phyloP scores from a whole-genome alignment of 2,329 filamentous ascomycete genomes.

The Aspergillus sp. region DNA sequence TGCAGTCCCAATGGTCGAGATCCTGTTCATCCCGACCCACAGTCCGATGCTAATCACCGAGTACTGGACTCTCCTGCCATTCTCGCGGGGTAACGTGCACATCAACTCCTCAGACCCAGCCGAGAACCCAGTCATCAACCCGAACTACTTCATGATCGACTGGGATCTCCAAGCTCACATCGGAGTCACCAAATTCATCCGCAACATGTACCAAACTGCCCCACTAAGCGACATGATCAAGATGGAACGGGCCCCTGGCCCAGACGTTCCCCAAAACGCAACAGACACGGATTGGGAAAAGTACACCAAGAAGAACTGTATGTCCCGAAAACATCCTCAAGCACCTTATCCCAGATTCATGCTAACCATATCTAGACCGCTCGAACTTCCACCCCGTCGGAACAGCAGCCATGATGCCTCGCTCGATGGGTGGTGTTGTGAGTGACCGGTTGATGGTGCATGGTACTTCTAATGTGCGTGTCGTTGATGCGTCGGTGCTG shows the following conservation, averaged over 20 bases:
- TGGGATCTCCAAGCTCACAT: constrained; percentile 26
- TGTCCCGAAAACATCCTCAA: constrained; percentile 3
- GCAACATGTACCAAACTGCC: constrained; percentile 18
- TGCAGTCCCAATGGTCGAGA: constrained; percentile 18
- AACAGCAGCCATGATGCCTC: constrained; percentile 25
- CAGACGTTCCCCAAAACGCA: constrained; percentile 15
- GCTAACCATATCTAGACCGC: constrained; percentile 9
- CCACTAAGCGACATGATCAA: constrained; percentile 16
- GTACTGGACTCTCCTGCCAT: constrained; percentile 25
- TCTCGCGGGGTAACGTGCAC: constrained; percentile 40
- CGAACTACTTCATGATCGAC: constrained; percentile 38
- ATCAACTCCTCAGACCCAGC: constrained; percentile 25
- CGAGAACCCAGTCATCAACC: constrained; percentile 36
- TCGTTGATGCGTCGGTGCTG: constrained; percentile 25
- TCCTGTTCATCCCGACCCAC: constrained; percentile 15
- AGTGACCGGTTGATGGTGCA: constrained; percentile 22
- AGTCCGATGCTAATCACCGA: constrained; percentile 10
- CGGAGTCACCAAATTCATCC: constrained; percentile 34
- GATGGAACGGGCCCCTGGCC: constrained; percentile 18
- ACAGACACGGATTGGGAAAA: constrained; percentile 15
- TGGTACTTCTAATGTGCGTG: constrained; percentile 24
- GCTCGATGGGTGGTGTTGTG: constrained; percentile 26
- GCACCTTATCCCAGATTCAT: background rate
- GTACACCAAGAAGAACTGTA: constrained; percentile 21
- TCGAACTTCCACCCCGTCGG: constrained; percentile 24